These are phyloP conservation scores for Lentinus brumalis DNA, from an alignment of 768 basidiomycete genomes.

Conservation along the genomic window DNA sequence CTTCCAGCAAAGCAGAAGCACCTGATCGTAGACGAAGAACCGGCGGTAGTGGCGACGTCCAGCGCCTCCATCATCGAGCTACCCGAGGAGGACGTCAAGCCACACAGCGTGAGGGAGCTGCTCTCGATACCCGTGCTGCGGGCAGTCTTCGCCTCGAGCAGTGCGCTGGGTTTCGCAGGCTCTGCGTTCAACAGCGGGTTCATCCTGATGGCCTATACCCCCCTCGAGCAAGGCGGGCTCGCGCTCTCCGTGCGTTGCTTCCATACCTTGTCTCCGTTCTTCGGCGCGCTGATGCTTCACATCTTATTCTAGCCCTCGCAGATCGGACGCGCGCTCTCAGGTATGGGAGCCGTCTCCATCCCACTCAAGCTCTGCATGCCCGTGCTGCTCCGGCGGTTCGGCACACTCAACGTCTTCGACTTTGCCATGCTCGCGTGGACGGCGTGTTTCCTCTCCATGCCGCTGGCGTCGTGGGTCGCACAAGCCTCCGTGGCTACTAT, in stretches of 20 bases:
- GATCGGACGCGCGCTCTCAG: constrained; percentile 61
- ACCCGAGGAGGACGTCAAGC: constrained; percentile 11
- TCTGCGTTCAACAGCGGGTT: constrained; percentile 67
- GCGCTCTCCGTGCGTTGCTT: constrained; percentile 52
- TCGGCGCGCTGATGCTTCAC: background rate
- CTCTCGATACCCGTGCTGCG: constrained; percentile 54
- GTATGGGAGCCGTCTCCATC: constrained; percentile 52
- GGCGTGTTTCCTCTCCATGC: constrained; percentile 48
- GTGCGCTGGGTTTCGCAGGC: constrained; percentile 52
- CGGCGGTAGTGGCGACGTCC: background rate
- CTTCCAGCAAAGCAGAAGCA: constrained; percentile 23
- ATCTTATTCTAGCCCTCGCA: constrained; percentile 44
- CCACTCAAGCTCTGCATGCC: constrained; percentile 57
- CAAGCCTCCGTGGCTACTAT: constrained; percentile 21
- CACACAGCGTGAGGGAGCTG: constrained; percentile 34
- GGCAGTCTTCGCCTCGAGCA: constrained; percentile 53
- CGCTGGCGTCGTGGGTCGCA: constrained; percentile 53
- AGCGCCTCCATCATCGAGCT: constrained; percentile 6
- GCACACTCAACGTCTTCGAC: constrained; percentile 50
- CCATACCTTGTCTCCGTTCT: no score
- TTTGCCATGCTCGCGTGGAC: constrained; percentile 58
- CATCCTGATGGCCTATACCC: constrained; percentile 66
- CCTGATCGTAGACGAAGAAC: constrained; percentile 7
- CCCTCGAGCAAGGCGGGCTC: constrained; percentile 58
- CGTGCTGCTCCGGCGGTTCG: constrained; percentile 49